Base-by-base conservation (phyloP, 352 stramenopile species). In the Globisporangium iwayamae region DNA sequence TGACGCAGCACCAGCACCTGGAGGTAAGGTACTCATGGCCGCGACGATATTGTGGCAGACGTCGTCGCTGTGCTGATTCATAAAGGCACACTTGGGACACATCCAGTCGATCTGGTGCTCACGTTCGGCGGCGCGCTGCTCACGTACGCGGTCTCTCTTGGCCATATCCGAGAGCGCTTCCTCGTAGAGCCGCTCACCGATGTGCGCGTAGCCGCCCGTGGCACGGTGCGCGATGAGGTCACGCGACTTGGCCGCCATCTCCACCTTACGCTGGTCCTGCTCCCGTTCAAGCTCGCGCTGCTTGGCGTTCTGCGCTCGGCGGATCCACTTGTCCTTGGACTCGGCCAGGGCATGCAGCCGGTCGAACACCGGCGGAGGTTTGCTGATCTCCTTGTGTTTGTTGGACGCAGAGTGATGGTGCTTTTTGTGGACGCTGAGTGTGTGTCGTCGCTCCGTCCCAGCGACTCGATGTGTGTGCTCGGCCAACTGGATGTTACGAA, bases 291-390 rank as follows among this genome's bases (percentile, higher is more conserved):
- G 72, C 53, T 92, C 83, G 8, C 75, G 60, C 5, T 79, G 74
- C 54, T 91, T 90, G 22, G 74, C 72, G 71, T 89, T 89, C 58
- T 89, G 81, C 4, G 82, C 80, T 2, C 81, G 79, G 18, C 82
- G 66, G 46, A 89, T 83, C 85, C 85, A 94, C 61, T 91, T 90
- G 51, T 89, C 74, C 50, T 82, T 82, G 7, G 80, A 76, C 55
- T 88, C 79, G 36, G 85, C 85, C 20, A 94, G 69, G 13, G 85
- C 78, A 54, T 92, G 82, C 14, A 94, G 69, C 1, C 83, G 75
- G 28, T 91, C 72, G 48, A 83, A 91, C 10, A 86, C 85, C 4
- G 75, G 65, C 20, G 71, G 55, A 38, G 68, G 73, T 2, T 48
- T 48, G 39, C 14, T 46, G 39, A 0, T 46, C 16, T 22, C 16